Percentiles rank a stretch among this genome's conserved stretches.
phyloP scores from a whole-genome alignment of 495 filamentous ascomycete species.

The Trichoderma parareesei region DNA sequence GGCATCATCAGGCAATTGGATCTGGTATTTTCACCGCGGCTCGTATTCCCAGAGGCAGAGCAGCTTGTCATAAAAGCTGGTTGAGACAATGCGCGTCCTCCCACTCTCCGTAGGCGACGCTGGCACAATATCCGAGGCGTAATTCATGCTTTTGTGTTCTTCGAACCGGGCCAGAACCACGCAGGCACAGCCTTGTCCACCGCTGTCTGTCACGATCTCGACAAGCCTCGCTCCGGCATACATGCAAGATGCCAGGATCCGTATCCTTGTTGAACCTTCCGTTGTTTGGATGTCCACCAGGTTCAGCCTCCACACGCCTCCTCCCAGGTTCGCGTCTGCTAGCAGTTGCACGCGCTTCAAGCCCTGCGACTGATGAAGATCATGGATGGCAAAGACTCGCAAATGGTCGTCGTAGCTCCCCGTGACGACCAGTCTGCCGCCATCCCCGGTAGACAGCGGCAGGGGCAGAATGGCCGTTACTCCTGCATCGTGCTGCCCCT shows the following conservation, averaged over 20 bases:
- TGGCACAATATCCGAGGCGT: slow-evolving; percentile 70
- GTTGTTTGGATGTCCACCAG: slow-evolving; percentile 31
- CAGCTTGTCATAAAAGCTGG: slow-evolving; percentile 83
- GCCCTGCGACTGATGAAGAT: slow-evolving; percentile 25
- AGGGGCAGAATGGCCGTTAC: slow-evolving; percentile 82
- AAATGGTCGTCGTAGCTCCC: slow-evolving; percentile 90
- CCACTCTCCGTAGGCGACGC: slow-evolving; percentile 13
- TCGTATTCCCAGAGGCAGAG: slow-evolving; percentile 68
- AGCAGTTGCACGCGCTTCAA: slow-evolving; percentile 34
- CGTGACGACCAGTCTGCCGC: slow-evolving; percentile 56
- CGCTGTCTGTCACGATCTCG: slow-evolving; percentile 27
- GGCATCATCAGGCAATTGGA: neutral
- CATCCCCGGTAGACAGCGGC: slow-evolving; percentile 25
- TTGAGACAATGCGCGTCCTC: slow-evolving; percentile 53
- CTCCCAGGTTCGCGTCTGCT: slow-evolving; percentile 61
- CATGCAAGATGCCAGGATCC: slow-evolving; percentile 87
- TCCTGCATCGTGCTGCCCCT: slow-evolving; percentile 61
- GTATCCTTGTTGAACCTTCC: slow-evolving; percentile 26
- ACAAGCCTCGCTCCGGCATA: slow-evolving; percentile 73
- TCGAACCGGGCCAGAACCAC: slow-evolving; percentile 66
- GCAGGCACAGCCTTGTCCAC: slow-evolving; percentile 21
- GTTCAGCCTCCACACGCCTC: slow-evolving; percentile 87
- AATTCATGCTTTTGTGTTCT: slow-evolving; percentile 93
- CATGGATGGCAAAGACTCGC: slow-evolving; percentile 49
- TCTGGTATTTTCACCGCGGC: neutral